These are phyloP conservation scores for Podila epicladia DNA, from an alignment of 192 early-diverging fungal species.

Conservation along the genomic window DNA sequence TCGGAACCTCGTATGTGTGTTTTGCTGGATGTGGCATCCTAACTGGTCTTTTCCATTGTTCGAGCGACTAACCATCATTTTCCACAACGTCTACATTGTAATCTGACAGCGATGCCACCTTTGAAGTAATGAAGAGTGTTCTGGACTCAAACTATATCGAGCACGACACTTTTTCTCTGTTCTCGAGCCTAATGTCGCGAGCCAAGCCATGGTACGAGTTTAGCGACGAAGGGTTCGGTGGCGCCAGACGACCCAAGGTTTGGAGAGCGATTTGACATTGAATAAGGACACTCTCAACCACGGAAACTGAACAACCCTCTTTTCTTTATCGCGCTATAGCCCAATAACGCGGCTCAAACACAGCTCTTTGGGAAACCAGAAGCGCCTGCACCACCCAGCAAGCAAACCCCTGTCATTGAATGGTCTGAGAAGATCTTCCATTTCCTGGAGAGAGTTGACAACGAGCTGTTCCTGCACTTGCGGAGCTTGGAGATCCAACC, in stretches of 20 bases:
- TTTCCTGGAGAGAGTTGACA: constrained; percentile 75
- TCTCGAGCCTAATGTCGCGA: constrained; percentile 82
- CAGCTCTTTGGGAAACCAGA: constrained; percentile 35
- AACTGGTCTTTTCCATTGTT: too few species aligned
- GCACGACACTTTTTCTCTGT: constrained; percentile 87
- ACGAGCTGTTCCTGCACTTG: constrained; percentile 76
- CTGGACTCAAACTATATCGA: constrained; percentile 82
- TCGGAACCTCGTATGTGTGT: constrained; percentile 34
- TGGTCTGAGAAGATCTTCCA: constrained; percentile 79
- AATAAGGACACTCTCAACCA: not conserved
- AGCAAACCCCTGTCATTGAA: constrained; percentile 76
- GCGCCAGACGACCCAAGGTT: constrained; percentile 49
- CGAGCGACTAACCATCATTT: too few species aligned
- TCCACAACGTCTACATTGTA: not conserved
- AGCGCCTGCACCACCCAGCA: constrained; percentile 45
- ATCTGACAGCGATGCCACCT: constrained; percentile 32
- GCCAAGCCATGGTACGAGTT: constrained; percentile 91
- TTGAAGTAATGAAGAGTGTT: constrained; percentile 57
- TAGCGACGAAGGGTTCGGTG: constrained; percentile 58
- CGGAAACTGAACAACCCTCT: not conserved
- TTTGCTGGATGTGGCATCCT: too few species aligned
- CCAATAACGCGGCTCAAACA: constrained; percentile 4
- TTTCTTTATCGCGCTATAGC: constrained; percentile 6
- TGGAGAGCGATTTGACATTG: not conserved
- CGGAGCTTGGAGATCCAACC: constrained; percentile 85